Conservation (phyloP, 306 rosid species). For the Prunus davidiana region DNA sequence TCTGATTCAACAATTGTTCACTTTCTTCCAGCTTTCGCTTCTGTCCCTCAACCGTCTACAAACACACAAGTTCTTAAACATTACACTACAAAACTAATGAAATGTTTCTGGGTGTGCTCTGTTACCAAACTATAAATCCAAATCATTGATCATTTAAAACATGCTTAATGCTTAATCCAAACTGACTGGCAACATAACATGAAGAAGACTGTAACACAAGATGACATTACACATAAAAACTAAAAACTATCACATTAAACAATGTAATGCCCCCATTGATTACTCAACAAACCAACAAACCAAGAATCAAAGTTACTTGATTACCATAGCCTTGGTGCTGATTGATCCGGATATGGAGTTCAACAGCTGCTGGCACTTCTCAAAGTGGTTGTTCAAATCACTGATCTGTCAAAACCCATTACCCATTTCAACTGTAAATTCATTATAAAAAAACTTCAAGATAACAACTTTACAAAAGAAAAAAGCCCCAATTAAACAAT, state of each 20-base stretch:
- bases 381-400: slow-evolving; percentile 80
- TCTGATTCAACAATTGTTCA: slow-evolving; percentile 64
- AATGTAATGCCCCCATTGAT: neutral
- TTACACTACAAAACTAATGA: slow-evolving; percentile 6
- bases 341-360: slow-evolving; percentile 81
- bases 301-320: neutral
- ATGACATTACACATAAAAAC: neutral
- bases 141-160: neutral
- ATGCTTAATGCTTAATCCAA: neutral
- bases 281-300: neutral
- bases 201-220: neutral
- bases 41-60: slow-evolving; percentile 90
- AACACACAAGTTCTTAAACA: slow-evolving; percentile 12
- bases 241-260: neutral
- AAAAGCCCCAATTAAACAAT: neutral
- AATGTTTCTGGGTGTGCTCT: neutral
- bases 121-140: neutral
- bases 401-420: slow-evolving; percentile 42
- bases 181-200: neutral
- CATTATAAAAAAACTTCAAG: neutral
- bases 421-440: neutral
- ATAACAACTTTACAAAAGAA: neutral
- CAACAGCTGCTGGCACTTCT: slow-evolving; percentile 81
- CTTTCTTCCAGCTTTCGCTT: slow-evolving; percentile 76
- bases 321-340: slow-evolving; percentile 82